Evolutionary conservation across 2,329 filamentous ascomycete genomes (phyloP), one percentile per base, ranked within the genome.

Genomic region (Chrysosphaeria jannelii): DNA sequence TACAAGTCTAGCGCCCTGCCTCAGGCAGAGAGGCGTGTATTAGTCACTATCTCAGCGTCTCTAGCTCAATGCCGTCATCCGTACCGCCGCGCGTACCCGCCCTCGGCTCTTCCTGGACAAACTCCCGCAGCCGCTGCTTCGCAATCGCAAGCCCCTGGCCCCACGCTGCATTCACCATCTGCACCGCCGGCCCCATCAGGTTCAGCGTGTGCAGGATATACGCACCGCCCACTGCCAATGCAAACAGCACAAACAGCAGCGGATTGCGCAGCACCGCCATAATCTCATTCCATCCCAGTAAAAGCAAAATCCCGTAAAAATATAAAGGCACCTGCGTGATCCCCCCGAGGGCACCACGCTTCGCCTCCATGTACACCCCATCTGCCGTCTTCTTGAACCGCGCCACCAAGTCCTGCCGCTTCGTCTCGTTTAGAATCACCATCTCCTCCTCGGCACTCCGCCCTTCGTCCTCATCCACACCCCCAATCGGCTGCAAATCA

Each of bases 361-460:
- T 97, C 23, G 85, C 85, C 48, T 97, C 85, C 20, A 97, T 79
- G 36, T 90, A 97, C 4, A 97, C 81, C 6, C 79, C 85, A 40
- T 97, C 85, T 2, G 85, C 85, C 17, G 76, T 85, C 57, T 93
- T 93, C 57, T 91, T 93, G 57, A 97, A 97, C 26, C 85, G 61
- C 9, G 89, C 70, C 7, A 78, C 75, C 14, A 97, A 57, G 40
- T 97, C 79, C 39, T 89, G 74, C 29, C 74, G 62, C 48, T 91
- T 90, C 32, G 64, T 57, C 44, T 93, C 81, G 36, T 68, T 70
- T 22, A 97, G 55, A n/a, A 93, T 62, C 0, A 74, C 85, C 65
- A 88, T 90, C 46, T 97, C 85, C 41, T 93, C 85, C 38, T 91
- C 79, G 12, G 91, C 49, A 31, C 71, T 88, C 56, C 85, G 89